phyloP scores from a whole-genome alignment of 495 filamentous ascomycete genomes.

The Talaromyces liani region DNA sequence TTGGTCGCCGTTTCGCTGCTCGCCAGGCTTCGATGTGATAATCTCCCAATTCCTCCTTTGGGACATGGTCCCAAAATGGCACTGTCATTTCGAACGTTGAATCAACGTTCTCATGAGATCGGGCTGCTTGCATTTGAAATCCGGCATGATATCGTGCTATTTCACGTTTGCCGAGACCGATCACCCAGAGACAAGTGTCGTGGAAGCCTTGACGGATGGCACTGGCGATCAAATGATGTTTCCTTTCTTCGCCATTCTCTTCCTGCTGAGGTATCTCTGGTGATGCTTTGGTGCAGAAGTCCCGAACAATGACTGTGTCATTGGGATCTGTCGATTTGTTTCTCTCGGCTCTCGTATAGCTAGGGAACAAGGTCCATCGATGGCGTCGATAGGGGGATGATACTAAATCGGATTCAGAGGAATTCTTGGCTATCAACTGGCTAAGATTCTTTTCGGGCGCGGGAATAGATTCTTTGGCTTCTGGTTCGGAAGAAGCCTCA shows the following conservation, averaged over 20 bases:
- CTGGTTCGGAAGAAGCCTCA: not conserved
- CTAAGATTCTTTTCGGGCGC: not conserved
- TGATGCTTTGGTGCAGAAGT: slow-evolving; percentile 12
- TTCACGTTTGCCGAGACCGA: slow-evolving; percentile 6
- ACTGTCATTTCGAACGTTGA: not conserved
- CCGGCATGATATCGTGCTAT: slow-evolving; percentile 7
- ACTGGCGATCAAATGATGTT: not conserved
- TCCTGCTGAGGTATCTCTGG: not conserved
- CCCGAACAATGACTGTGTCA: slow-evolving; percentile 13
- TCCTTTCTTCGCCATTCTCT: not conserved
- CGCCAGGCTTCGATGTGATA: slow-evolving; percentile 6
- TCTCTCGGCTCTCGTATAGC: slow-evolving; percentile 11
- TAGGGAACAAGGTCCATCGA: slow-evolving; percentile 14
- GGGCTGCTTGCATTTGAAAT: not conserved
- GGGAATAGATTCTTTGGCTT: not conserved
- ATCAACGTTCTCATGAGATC: not conserved
- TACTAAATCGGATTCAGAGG: not conserved
- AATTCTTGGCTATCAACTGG: not conserved
- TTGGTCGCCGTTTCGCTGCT: not conserved
- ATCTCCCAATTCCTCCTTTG: slow-evolving; percentile 7
- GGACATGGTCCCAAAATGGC: not conserved
- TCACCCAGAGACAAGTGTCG: slow-evolving; percentile 2
- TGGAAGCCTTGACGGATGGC: slow-evolving; percentile 4
- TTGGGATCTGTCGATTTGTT: slow-evolving; percentile 6
- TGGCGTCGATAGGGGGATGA: not conserved